Percentiles rank a stretch among this genome's conserved stretches.
Evolutionary conservation across 345 rosid species (phyloP).

Genomic region (Euphorbia tirucalli): DNA sequence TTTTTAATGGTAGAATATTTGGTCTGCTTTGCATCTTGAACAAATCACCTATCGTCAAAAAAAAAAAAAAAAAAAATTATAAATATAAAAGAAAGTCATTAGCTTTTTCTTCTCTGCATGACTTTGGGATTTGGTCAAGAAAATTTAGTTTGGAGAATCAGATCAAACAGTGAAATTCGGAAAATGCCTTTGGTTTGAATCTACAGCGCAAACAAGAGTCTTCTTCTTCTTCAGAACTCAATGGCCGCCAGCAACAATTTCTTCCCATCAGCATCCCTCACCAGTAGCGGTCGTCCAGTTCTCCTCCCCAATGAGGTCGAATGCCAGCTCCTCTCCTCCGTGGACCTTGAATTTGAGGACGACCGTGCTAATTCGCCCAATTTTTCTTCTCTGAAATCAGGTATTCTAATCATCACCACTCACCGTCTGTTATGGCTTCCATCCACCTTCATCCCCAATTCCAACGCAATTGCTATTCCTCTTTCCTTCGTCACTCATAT

Average conservation of each 20-base stretch:
- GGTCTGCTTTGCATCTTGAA: too few species aligned
- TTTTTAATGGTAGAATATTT: too few species aligned
- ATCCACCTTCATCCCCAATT: constrained; percentile 34
- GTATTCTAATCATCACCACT: constrained; percentile 70
- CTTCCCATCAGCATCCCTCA: constrained; percentile 42
- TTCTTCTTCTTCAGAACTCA: not conserved
- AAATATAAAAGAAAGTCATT: too few species aligned
- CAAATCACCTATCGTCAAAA: too few species aligned
- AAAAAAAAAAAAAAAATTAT: too few species aligned
- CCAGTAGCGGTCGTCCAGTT: constrained; percentile 78
- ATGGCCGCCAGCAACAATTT: constrained; percentile 13
- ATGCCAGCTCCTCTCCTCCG: constrained; percentile 67
- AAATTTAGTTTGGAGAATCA: too few species aligned
- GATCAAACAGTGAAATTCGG: not conserved
- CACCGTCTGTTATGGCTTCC: constrained; percentile 92
- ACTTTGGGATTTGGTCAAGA: too few species aligned
- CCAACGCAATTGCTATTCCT: constrained; percentile 40
- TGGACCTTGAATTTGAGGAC: constrained; percentile 72
- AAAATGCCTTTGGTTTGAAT: not conserved
- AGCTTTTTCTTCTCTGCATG: too few species aligned
- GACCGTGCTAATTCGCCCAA: constrained; percentile 21
- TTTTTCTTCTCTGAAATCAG: constrained; percentile 50
- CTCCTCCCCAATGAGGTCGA: constrained; percentile 68
- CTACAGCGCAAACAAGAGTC: not conserved
- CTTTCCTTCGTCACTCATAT: constrained; percentile 51